These are phyloP conservation scores for Pleurotus djamor DNA, from an alignment of 768 basidiomycete genomes.

Conservation along the genomic window DNA sequence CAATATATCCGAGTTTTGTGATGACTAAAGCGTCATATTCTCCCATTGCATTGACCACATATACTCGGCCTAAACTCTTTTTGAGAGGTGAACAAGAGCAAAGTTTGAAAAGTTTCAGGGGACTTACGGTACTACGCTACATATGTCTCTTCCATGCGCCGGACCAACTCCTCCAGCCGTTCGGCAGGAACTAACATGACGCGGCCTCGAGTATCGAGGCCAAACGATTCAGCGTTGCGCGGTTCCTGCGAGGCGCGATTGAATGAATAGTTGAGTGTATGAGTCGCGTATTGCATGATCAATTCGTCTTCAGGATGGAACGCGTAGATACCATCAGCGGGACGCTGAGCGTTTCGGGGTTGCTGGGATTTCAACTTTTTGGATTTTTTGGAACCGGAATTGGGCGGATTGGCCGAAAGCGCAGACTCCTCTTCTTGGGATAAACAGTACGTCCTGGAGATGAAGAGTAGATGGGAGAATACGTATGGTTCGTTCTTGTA, in stretches of 20 bases:
- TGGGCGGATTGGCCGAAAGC: constrained; percentile 39
- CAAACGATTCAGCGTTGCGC: constrained; percentile 66
- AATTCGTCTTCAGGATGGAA: constrained; percentile 89
- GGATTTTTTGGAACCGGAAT: constrained; percentile 19
- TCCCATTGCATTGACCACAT: no score
- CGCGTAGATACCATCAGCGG: constrained; percentile 55
- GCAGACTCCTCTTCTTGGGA: constrained; percentile 65
- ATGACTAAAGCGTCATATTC: no score
- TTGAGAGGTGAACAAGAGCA: no score
- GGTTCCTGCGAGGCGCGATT: constrained; percentile 46
- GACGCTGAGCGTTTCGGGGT: constrained; percentile 14
- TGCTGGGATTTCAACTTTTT: constrained; percentile 35
- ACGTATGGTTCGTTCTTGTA: constrained; percentile 55
- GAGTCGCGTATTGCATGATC: constrained; percentile 56
- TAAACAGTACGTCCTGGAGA: constrained; percentile 79
- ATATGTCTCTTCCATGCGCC: constrained; percentile 34
- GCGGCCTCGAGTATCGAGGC: constrained; percentile 66
- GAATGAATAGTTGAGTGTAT: constrained; percentile 50
- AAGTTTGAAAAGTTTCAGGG: no score
- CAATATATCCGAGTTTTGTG: no score
- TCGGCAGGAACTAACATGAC: constrained; percentile 58
- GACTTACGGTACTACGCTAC: no score
- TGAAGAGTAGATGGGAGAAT: constrained; percentile 73
- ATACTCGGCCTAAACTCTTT: no score
- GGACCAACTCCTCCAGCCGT: constrained; percentile 38